Conservation (phyloP, 768 basidiomycete species). For the Gloeostereum incarnatum region DNA sequence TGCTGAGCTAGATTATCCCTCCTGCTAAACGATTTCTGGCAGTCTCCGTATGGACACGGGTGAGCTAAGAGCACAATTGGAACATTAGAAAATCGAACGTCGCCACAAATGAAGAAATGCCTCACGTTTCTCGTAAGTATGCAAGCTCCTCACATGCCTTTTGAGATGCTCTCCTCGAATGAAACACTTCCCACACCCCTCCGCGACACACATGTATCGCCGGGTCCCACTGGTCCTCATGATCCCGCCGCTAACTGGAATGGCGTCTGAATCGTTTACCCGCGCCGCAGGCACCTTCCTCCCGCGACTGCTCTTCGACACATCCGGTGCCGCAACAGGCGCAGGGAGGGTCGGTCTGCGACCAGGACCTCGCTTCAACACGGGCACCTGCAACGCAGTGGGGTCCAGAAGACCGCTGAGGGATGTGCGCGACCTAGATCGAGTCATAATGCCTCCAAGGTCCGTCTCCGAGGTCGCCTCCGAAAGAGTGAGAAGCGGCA, state of each 20-base stretch:
- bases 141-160: conserved; percentile 70
- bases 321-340: conserved; percentile 49
- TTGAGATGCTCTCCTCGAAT: conserved; percentile 75
- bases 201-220: conserved; percentile 56
- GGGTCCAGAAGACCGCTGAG: too few relatives aligned
- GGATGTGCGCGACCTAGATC: too few relatives aligned
- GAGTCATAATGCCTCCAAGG: too few relatives aligned
- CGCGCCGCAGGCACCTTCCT: conserved; percentile 37
- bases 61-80: conserved; percentile 33
- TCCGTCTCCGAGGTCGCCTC: too few relatives aligned
- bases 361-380: too few relatives aligned
- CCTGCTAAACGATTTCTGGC: conserved; percentile 64
- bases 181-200: conserved; percentile 74
- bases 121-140: conserved; percentile 81
- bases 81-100: not conserved
- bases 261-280: conserved; percentile 3
- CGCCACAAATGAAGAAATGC: not conserved
- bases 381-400: too few relatives aligned
- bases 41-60: conserved; percentile 52
- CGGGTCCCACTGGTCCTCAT: conserved; percentile 22
- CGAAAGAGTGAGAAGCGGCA: too few relatives aligned
- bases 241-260: conserved; percentile 7
- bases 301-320: conserved; percentile 57
- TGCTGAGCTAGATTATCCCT: conserved; percentile 76
- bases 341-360: conserved; percentile 19